These are phyloP conservation scores for Nectriaceae sp. DNA, from an alignment of 2,329 filamentous ascomycete species.

Conservation along the genomic window DNA sequence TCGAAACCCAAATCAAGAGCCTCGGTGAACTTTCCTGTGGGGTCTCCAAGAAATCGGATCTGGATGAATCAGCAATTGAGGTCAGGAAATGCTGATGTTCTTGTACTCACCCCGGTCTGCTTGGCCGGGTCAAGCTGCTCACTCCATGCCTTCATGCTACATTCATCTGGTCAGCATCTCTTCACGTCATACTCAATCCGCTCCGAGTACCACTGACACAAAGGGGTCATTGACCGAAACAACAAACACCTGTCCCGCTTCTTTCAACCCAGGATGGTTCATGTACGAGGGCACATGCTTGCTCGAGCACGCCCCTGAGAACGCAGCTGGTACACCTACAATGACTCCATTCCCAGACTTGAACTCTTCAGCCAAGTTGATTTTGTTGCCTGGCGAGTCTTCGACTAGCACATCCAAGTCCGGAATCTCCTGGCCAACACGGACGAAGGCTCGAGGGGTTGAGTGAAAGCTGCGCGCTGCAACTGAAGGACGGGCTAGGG, in stretches of 20 bases:
- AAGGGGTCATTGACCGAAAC: conserved; percentile 94
- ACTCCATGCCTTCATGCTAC: conserved; percentile 87
- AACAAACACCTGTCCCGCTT: conserved; percentile 83
- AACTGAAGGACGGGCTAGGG: conserved; percentile 31
- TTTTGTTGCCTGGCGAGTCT: conserved; percentile 86
- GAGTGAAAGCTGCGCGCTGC: conserved; percentile 60
- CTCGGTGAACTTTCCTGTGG: conserved; percentile 76
- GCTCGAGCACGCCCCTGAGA: conserved; percentile 60
- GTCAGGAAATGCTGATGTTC: not conserved
- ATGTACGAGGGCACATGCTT: conserved; percentile 86
- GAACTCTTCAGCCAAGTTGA: conserved; percentile 82
- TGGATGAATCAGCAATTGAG: conserved; percentile 36
- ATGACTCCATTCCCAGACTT: conserved; percentile 73
- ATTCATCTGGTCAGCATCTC: conserved; percentile 10
- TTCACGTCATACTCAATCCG: not conserved
- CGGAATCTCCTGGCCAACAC: conserved; percentile 79
- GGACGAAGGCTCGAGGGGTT: conserved; percentile 64
- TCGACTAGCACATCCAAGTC: conserved; percentile 77
- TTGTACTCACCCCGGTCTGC: conserved; percentile 69
- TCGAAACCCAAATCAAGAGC: conserved; percentile 84
- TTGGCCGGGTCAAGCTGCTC: conserved; percentile 73
- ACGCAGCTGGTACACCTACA: conserved; percentile 82
- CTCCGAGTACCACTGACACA: conserved; percentile 62
- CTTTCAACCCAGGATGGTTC: conserved; percentile 73
- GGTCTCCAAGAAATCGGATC: conserved; percentile 90